Conservation (phyloP, 2,329 filamentous ascomycete genomes). For the Scolecobasidium constrictum region DNA sequence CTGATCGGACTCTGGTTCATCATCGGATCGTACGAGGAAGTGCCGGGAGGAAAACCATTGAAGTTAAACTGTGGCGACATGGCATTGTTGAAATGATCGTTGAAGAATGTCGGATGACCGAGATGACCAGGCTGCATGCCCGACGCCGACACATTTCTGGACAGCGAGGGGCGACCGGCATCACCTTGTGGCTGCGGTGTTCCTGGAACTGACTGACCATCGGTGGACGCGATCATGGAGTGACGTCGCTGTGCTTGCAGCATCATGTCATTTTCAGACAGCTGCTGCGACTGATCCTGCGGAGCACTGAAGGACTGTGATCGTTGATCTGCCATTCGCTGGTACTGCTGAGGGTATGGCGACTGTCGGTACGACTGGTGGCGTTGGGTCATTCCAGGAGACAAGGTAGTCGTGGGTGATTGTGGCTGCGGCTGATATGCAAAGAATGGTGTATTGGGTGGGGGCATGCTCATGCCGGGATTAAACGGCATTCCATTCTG, state of each 20-base stretch:
- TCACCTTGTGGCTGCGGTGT: neutral
- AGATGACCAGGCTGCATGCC: neutral
- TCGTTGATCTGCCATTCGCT: neutral
- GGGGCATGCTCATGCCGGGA: neutral
- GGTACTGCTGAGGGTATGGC: constrained; percentile 4
- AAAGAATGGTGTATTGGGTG: constrained; percentile 6
- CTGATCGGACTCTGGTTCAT: neutral
- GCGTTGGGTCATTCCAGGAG: neutral
- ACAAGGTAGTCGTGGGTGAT: neutral
- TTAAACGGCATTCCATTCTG: neutral
- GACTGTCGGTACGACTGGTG: neutral
- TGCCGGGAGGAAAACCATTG: neutral
- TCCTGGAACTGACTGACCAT: neutral
- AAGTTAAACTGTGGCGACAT: neutral
- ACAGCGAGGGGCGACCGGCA: neutral
- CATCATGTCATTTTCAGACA: neutral
- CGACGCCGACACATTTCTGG: neutral
- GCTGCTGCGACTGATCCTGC: neutral
- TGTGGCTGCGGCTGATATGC: constrained; percentile 7
- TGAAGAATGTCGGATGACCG: neutral
- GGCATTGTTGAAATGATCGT: too few relatives aligned
- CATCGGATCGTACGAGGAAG: constrained; percentile 7
- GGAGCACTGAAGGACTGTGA: neutral
- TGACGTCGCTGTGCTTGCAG: neutral
- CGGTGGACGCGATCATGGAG: neutral